A percentile compares a stretch with the other conserved stretches of the same genome.
Evolutionary conservation across 345 rosid species (phyloP).

Genomic region (Salix caprea): DNA sequence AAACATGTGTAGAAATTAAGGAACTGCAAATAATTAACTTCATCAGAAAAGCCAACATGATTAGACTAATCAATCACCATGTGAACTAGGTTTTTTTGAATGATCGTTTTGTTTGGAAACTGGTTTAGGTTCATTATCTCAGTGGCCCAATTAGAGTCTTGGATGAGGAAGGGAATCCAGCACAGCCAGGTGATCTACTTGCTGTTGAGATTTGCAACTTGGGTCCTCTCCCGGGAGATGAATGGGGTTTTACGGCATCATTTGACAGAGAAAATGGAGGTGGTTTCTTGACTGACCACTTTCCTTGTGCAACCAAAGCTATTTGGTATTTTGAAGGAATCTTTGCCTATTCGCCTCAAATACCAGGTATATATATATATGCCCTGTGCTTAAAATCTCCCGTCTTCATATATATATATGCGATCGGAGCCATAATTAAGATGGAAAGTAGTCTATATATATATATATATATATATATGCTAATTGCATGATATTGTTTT

Average conservation of each 20-base stretch:
- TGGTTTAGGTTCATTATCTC: conserved; percentile 59
- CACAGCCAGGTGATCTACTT: conserved; percentile 76
- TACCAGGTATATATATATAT: conserved; percentile 54
- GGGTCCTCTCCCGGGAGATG: conserved; percentile 85
- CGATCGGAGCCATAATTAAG: background rate
- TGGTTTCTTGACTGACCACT: conserved; percentile 84
- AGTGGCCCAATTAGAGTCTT: conserved; percentile 72
- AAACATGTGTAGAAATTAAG: background rate
- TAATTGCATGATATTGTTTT: background rate
- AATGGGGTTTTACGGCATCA: conserved; percentile 82
- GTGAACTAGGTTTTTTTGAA: background rate
- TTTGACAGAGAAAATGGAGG: conserved; percentile 91
- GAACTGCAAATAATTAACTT: background rate
- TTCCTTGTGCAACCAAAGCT: conserved; percentile 85
- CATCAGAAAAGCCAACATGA: background rate
- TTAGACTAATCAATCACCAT: background rate
- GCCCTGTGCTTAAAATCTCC: background rate
- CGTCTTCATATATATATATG: background rate
- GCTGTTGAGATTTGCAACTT: conserved; percentile 75
- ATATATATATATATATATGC: too few species aligned
- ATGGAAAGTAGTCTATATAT: too few species aligned
- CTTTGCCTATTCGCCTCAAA: conserved; percentile 80
- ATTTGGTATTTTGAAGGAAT: conserved; percentile 96
- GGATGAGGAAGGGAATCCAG: conserved; percentile 62
- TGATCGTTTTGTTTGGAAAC: background rate